Conservation (phyloP, 108 stramenopile genomes). For the Hondaea fermentalgiana region DNA sequence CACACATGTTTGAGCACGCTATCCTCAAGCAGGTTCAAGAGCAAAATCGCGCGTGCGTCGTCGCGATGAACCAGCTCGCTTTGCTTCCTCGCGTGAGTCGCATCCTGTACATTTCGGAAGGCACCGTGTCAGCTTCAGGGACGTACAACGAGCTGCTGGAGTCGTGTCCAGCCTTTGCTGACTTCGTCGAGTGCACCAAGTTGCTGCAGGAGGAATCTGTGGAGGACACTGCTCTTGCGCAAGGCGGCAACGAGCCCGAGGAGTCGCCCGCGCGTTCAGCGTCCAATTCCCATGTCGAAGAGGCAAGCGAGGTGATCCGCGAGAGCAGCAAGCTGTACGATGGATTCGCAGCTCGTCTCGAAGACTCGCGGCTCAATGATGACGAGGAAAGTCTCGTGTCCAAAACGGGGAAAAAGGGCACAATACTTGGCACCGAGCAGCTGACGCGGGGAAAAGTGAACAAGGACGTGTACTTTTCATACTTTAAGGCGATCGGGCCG, state of each 20-base stretch:
- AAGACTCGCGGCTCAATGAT: no score
- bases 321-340: not conserved
- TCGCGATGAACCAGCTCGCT: constrained; percentile 89
- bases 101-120: constrained; percentile 61
- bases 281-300: not conserved
- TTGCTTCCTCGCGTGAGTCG: constrained; percentile 51
- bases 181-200: not conserved
- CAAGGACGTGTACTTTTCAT: not conserved
- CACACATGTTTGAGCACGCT: constrained; percentile 68
- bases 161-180: constrained; percentile 28
- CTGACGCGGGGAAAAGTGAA: not conserved
- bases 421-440: constrained; percentile 23
- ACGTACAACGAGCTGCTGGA: constrained; percentile 58
- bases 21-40: constrained; percentile 44
- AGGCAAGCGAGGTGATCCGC: not conserved
- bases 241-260: not conserved
- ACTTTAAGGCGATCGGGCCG: not conserved
- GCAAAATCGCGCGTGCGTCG: constrained; percentile 23
- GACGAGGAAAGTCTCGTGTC: no score
- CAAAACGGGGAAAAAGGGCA: no score
- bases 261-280: no score
- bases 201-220: constrained; percentile 20
- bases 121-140: constrained; percentile 55
- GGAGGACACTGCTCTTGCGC: not conserved
- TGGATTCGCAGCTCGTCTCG: no score